phyloP scores from a whole-genome alignment of 306 rosid species.

The Pyrus communis region DNA sequence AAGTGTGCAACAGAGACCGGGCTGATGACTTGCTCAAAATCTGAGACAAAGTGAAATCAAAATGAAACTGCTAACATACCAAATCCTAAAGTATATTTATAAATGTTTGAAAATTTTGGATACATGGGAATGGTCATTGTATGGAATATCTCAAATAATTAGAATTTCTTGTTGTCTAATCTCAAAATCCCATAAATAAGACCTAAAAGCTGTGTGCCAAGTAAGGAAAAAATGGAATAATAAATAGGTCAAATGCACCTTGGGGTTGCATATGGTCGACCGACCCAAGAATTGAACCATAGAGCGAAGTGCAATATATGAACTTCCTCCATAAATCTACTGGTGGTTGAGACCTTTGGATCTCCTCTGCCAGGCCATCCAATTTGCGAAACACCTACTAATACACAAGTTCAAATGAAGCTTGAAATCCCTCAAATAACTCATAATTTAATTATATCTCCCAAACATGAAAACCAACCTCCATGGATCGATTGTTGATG shows the following conservation, averaged over 20 bases:
- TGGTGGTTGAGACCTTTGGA: constrained; percentile 85
- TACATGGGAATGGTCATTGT: no score
- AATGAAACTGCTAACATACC: constrained; percentile 7
- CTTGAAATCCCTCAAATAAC: not conserved
- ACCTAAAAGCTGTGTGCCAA: not conserved
- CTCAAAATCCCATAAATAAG: not conserved
- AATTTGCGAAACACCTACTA: constrained; percentile 74
- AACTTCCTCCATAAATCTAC: constrained; percentile 92
- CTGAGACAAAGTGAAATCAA: constrained; percentile 42
- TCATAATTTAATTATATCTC: not conserved
- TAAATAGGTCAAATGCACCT: constrained; percentile 48
- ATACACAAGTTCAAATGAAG: constrained; percentile 10
- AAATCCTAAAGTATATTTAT: not conserved
- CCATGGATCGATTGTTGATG: constrained; percentile 95
- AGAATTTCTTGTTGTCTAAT: not conserved
- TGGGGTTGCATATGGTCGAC: constrained; percentile 94
- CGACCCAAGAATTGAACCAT: constrained; percentile 80
- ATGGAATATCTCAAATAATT: not conserved
- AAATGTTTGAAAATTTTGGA: not conserved
- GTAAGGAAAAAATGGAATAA: not conserved
- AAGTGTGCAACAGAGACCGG: constrained; percentile 90
- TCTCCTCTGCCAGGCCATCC: constrained; percentile 84
- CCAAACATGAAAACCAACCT: constrained; percentile 41
- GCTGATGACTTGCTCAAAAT: constrained; percentile 67
- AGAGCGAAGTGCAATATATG: constrained; percentile 81